These are phyloP conservation scores for Solidago caesia DNA, from an alignment of 129 eudicot species.

Conservation along the genomic window DNA sequence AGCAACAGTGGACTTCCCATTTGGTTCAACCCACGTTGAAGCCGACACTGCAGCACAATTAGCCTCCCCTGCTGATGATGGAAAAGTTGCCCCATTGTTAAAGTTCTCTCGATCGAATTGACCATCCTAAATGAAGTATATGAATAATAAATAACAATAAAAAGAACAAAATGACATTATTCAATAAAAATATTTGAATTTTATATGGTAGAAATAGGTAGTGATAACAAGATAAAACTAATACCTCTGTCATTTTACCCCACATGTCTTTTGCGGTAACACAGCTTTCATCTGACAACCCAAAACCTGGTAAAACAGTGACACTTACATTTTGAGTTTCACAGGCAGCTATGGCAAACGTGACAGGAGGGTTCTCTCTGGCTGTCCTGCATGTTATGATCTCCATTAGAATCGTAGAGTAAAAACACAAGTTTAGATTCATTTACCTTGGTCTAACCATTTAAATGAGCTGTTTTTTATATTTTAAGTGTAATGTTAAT, in stretches of 20 bases:
- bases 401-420: constrained; percentile 13
- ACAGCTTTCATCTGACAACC: constrained; percentile 73
- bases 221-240: neutral
- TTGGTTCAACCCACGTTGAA: constrained; percentile 94
- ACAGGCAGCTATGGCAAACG: constrained; percentile 89
- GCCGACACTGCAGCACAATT: constrained; percentile 94
- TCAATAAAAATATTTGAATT: neutral
- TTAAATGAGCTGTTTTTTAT: neutral
- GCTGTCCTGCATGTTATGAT: constrained; percentile 64
- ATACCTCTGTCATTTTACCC: constrained; percentile 86
- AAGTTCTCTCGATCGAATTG: constrained; percentile 80
- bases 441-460: neutral
- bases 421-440: neutral
- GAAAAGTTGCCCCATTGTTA: constrained; percentile 69
- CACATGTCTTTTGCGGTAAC: constrained; percentile 93
- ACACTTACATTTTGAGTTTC: constrained; percentile 96
- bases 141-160: neutral
- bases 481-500: constrained; percentile 1
- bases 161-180: neutral
- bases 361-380: constrained; percentile 85
- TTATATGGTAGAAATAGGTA: neutral
- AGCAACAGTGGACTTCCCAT: constrained; percentile 89
- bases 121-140: constrained; percentile 55
- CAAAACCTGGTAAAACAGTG: constrained; percentile 83
- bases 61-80: constrained; percentile 91